A percentile compares a stretch with the other conserved stretches of the same genome.
These are phyloP conservation scores for Acaromyces ingoldii DNA, from an alignment of 1,284 basidiomycete species.

Conservation along the genomic window DNA sequence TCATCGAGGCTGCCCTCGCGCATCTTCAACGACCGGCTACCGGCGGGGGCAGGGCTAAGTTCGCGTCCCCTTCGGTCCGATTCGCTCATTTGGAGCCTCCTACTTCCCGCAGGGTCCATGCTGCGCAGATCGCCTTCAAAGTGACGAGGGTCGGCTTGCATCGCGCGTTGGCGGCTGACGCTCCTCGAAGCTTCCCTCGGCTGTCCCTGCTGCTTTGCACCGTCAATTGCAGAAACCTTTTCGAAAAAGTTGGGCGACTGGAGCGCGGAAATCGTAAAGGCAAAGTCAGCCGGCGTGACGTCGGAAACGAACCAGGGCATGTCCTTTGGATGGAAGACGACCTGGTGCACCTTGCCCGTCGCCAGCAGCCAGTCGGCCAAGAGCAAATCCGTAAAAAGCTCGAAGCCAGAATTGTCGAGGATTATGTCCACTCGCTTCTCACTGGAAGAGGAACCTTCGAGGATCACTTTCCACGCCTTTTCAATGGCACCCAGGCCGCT, in stretches of 20 bases:
- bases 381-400: constrained; percentile 90
- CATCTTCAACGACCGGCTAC: background rate
- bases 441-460: constrained; percentile 52
- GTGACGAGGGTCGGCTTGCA: constrained; percentile 19
- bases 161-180: constrained; percentile 15
- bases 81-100: constrained; percentile 12
- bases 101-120: background rate
- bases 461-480: constrained; percentile 69
- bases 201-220: constrained; percentile 18
- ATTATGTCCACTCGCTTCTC: constrained; percentile 70
- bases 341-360: constrained; percentile 32
- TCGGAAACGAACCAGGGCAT: constrained; percentile 50
- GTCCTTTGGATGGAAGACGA: constrained; percentile 49
- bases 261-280: constrained; percentile 53
- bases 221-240: constrained; percentile 10
- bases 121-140: constrained; percentile 16
- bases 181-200: constrained; percentile 17
- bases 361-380: constrained; percentile 74
- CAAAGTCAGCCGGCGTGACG: constrained; percentile 48
- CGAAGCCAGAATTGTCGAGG: constrained; percentile 85
- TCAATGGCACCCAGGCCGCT: constrained; percentile 68
- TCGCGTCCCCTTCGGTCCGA: constrained; percentile 14
- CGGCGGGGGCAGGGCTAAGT: background rate
- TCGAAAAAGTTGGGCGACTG: constrained; percentile 58
- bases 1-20: background rate